phyloP scores from a whole-genome alignment of 768 basidiomycete genomes.

The Boletus insuetus region DNA sequence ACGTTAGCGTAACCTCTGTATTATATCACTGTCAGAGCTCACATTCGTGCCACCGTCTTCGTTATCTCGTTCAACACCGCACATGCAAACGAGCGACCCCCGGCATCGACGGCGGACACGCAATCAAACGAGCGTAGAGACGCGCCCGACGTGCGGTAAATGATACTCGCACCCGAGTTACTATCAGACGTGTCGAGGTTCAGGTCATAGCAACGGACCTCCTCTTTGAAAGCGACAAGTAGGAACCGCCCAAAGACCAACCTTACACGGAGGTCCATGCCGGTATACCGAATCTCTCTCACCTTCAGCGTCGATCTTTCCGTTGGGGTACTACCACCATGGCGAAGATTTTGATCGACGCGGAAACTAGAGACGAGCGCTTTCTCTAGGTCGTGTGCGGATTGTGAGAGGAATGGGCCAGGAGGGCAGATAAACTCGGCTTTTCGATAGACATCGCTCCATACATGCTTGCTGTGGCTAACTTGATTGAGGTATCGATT shows the following conservation, averaged over 20 bases:
- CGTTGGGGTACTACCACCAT: background rate
- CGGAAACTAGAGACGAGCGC: constrained; percentile 11
- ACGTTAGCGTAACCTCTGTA: background rate
- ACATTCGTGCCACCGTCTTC: constrained; percentile 1
- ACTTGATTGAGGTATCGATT: constrained; percentile 4
- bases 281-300: constrained; percentile 8
- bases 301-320: background rate
- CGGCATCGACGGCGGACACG: constrained; percentile 8
- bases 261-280: background rate
- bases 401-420: constrained; percentile 16
- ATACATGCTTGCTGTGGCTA: constrained; percentile 10
- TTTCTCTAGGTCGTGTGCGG: constrained; percentile 12
- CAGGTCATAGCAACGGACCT: constrained; percentile 17
- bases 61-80: constrained; percentile 4
- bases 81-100: constrained; percentile 18
- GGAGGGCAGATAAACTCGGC: constrained; percentile 15
- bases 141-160: constrained; percentile 3
- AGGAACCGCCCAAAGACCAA: constrained; percentile 18
- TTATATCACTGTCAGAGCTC: background rate
- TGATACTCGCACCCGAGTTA: constrained; percentile 1
- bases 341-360: constrained; percentile 5
- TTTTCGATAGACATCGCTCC: constrained; percentile 16
- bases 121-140: constrained; percentile 1
- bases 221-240: constrained; percentile 10
- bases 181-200: background rate